phyloP scores from a whole-genome alignment of 2,329 filamentous ascomycete species.

The Gaeumannomyces sp. region DNA sequence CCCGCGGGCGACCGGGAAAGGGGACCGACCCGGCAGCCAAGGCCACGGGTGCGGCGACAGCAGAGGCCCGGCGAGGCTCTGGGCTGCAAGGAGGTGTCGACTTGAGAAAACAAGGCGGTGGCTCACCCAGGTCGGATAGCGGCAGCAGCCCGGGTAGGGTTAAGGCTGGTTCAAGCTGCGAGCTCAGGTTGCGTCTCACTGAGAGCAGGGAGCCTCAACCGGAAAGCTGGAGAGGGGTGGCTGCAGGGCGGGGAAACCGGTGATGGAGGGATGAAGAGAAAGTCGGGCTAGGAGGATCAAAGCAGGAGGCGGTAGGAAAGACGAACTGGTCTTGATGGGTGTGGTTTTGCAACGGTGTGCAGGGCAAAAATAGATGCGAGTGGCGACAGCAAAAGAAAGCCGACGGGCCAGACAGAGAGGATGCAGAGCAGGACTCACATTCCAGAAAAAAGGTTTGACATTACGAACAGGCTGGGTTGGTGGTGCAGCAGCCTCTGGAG shows the following conservation, averaged over 20 bases:
- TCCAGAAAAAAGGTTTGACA: constrained; percentile 25
- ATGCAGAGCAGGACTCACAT: constrained; percentile 16
- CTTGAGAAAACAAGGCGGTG: not conserved
- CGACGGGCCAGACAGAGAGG: not conserved
- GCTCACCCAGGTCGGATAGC: not conserved
- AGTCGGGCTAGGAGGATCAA: not conserved
- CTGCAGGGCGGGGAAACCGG: not conserved
- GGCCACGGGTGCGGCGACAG: not conserved
- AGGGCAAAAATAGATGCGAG: not conserved
- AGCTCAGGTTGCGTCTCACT: constrained; percentile 8
- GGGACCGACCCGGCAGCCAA: not conserved
- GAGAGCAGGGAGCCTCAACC: constrained; percentile 2
- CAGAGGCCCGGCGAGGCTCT: not conserved
- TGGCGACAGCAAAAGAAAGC: not conserved
- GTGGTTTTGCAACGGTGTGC: not conserved
- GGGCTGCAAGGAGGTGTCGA: not conserved
- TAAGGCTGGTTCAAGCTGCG: too few relatives aligned
- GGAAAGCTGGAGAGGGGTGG: too few relatives aligned
- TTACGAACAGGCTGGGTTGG: constrained; percentile 11
- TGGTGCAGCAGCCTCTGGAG: not conserved
- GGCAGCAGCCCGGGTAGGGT: not conserved
- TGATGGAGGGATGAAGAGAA: not conserved
- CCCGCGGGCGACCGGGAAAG: not conserved
- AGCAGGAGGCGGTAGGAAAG: not conserved
- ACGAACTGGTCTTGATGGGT: not conserved